Base-by-base conservation (phyloP, 2,329 filamentous ascomycete species). In the Amesomyces nigricolor region DNA sequence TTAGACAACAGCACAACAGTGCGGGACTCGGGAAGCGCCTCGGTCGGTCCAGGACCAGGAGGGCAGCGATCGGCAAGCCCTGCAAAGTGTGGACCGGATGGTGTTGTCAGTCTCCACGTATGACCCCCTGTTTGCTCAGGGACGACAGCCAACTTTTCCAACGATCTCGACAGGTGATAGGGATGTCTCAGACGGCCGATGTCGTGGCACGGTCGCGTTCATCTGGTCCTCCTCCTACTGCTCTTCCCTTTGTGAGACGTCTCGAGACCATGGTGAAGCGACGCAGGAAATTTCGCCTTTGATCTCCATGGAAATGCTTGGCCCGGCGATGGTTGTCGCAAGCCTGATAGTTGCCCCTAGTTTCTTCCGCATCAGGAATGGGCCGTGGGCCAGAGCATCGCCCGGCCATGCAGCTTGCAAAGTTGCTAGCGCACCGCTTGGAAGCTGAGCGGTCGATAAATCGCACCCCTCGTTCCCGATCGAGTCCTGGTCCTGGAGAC, bases 351-450 rank as follows among this genome's bases (percentile, higher is more conserved):
- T 38, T 22, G 17, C 42, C 19, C 29, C 38, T 56, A 51, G 53
- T 56, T 45, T 39, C 38, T 48, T 47, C 49, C 49, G 45, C 6
- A 56, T 49, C 38, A 11, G 54, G 54, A 35, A 30, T 51, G 44
- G 54, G 16, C 44, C 11, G 16, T 14, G 30, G 49, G 38, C 49
- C 49, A 52, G 49, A 45, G 45, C 44, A 40, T 26, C 30, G 37
- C 13, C 19, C 37, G 30, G 5, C 26, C 17, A 32, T 40, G 48
- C 39, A 26, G 11, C 5, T 16, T 17, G 37, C 16, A 44, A 30
- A 42, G 45, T 45, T 30, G 49, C 29, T n/a, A 17, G 26, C 30
- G 32, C n/a, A 30, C 13, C 11, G 17, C 26, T 35, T 26, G 7
- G 32, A 48, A 47, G 48, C 49, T 52, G 54, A 48, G 29, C 43